Conservation (phyloP, 2,329 filamentous ascomycete species). For the Aaosphaeria pasadenensis region DNA sequence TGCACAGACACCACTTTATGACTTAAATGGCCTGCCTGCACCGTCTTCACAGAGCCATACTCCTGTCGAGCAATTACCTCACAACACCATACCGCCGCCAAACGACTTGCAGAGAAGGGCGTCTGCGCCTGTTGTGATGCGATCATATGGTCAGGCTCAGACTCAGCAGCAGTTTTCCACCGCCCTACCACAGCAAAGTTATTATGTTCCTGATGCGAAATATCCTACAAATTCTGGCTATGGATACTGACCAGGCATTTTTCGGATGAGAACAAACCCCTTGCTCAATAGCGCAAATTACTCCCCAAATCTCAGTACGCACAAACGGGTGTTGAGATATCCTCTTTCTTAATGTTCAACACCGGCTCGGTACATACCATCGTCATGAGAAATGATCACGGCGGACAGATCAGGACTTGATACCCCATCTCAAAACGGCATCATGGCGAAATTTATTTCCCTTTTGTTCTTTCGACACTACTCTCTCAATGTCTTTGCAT, state of each 20-base stretch:
- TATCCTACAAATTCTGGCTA: conserved; percentile 12
- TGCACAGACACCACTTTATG: conserved; percentile 20
- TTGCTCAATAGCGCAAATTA: no score
- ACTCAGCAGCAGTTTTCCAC: conserved; percentile 10
- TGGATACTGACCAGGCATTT: conserved; percentile 5
- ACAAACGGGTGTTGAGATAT: no score
- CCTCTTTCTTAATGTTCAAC: no score
- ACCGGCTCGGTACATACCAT: no score
- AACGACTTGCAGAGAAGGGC: conserved; percentile 25
- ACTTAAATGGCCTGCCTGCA: conserved; percentile 13
- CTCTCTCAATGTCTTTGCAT: no score
- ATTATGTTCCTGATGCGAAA: conserved; percentile 30
- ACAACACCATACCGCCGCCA: conserved; percentile 11
- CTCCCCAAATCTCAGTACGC: no score
- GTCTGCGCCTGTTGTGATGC: conserved; percentile 28
- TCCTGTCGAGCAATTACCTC: conserved; percentile 11
- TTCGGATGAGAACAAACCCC: no score
- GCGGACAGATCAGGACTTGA: not conserved
- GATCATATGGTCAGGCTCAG: conserved; percentile 18
- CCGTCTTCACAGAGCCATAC: conserved; percentile 13
- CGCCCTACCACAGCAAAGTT: conserved; percentile 19
- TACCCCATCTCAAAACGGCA: not conserved
- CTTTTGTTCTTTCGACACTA: no score
- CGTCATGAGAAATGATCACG: not conserved
- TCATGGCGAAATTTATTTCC: no score